Evolutionary conservation across 176 grass and related monocot species (phyloP), one percentile per base, ranked within the genome.

Genomic region (Thinopyrum elongatum): DNA sequence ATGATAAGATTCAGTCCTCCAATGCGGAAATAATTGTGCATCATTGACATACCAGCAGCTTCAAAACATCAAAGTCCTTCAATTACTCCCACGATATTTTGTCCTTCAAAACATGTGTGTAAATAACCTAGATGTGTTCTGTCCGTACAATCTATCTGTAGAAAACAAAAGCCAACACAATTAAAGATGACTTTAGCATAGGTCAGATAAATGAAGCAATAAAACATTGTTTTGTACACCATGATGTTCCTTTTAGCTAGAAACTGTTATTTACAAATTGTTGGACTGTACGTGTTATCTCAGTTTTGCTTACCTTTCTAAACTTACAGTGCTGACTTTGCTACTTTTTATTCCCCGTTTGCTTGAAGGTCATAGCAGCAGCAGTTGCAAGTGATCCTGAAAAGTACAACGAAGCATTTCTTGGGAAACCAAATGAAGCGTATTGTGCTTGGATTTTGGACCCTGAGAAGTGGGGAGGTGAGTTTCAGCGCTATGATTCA

Each of bases 381-480:
- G 81, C 90, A 77, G 97, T 99, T 41, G 88, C 84, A 80, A 93
- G 92, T 85, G 94, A 99, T 87, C 90, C 94, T 23, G 80, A 11
- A 53, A 99, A 99, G 66, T 96, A 88, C 51, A 96, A 85, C 46
- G 92, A 99, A 94, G 94, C 83, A 70, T 99, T 98, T 96, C 90
- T 99, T 59, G 97, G 94, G 49, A 99, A 99, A 87, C 59, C 90
- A 59, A 99, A 99, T 88, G 92, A 92, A 85, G 94, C 90, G 0
- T 99, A 96, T 75, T 99, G 97, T 90, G 87, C 88, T 85, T 99
- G 97, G 97, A 99, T 99, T 89, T 79, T 94, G 85, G 86, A 99
- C 58, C 80, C 94, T 86, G 94, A 96, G 62, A 99, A 93, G 77
- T 99, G 97, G 97, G 97, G 97, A 90, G 97, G 97, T 98, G 86